Evolutionary conservation across 1,139 yeast species (phyloP).

Genomic region (Pneumocystis carinii): DNA sequence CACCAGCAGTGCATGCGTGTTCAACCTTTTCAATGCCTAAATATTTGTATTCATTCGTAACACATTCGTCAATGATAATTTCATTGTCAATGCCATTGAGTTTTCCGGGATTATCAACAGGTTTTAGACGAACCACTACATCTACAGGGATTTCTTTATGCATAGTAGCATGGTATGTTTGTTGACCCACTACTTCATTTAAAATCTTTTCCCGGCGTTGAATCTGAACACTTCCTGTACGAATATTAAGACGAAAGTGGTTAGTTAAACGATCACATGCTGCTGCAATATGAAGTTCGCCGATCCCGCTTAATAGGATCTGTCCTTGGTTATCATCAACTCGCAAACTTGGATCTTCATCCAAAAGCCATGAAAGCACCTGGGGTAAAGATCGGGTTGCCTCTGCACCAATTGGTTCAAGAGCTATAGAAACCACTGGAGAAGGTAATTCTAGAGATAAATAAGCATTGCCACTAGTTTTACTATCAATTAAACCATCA

Average conservation of each 20-base stretch:
- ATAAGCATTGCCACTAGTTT: background rate
- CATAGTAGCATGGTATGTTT: background rate
- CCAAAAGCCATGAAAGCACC: conserved; percentile 46
- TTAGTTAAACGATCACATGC: conserved; percentile 60
- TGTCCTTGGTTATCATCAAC: conserved; percentile 85
- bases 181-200: background rate
- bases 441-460: conserved; percentile 44
- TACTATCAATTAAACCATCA: background rate
- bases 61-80: conserved; percentile 22
- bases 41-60: conserved; percentile 42
- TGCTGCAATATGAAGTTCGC: conserved; percentile 83
- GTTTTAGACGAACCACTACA: background rate
- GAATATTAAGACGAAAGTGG: conserved; percentile 70
- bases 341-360: conserved; percentile 73
- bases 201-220: conserved; percentile 52
- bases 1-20: conserved; percentile 12
- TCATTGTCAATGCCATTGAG: conserved; percentile 7
- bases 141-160: background rate
- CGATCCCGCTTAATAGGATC: conserved; percentile 84
- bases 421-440: conserved; percentile 74
- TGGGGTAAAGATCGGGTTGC: conserved; percentile 57
- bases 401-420: conserved; percentile 73
- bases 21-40: conserved; percentile 27
- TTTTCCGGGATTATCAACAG: background rate
- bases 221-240: conserved; percentile 69